A percentile compares a stretch with the other conserved stretches of the same genome.
Evolutionary conservation across 345 rosid genomes (phyloP).

Genomic region (Salix suchowensis): DNA sequence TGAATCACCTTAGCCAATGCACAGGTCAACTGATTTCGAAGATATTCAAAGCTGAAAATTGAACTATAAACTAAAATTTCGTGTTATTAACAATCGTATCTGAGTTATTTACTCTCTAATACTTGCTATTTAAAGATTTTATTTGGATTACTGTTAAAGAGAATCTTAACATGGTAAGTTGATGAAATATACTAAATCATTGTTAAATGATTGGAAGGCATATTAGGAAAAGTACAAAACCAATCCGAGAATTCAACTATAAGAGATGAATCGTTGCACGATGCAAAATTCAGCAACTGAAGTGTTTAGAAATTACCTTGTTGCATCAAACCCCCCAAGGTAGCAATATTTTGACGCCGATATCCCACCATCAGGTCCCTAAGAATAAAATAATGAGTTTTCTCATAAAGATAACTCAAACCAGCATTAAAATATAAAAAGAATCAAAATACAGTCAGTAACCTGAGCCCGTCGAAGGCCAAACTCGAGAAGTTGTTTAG

Average conservation of each 20-base stretch:
- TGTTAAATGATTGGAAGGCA: neutral
- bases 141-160: neutral
- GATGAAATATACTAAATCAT: neutral
- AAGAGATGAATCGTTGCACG: neutral
- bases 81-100: neutral
- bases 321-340: conserved; percentile 95
- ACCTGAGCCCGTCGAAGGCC: conserved; percentile 99
- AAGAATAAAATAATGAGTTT: conserved; percentile 13
- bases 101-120: neutral
- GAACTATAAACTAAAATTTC: neutral
- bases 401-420: conserved; percentile 4
- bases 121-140: neutral
- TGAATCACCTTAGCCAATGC: neutral
- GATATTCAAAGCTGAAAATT: neutral
- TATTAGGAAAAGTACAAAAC: neutral
- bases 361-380: conserved; percentile 99
- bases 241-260: neutral
- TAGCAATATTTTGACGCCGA: conserved; percentile 90
- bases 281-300: neutral
- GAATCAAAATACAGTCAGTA: neutral
- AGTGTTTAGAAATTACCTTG: conserved; percentile 45
- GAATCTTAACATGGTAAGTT: neutral
- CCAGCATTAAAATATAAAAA: neutral
- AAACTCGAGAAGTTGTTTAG: conserved; percentile 78
- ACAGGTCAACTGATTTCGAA: neutral